Conservation (phyloP, 257 asterid genomes). For the Ligustrum vulgare region DNA sequence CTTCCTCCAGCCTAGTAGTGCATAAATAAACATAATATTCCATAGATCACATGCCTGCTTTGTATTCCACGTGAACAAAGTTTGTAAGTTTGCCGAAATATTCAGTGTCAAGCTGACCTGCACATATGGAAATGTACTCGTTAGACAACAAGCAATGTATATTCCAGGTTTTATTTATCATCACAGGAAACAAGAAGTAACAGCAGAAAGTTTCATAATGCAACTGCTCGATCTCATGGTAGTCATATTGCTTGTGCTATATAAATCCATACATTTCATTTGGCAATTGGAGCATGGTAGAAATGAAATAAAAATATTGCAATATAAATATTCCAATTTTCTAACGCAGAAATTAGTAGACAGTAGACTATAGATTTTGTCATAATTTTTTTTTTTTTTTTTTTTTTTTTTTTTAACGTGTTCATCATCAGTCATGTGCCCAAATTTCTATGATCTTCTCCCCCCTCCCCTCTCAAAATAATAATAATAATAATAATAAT, state of each 20-base stretch:
- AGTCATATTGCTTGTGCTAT: neutral
- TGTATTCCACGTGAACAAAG: constrained; percentile 45
- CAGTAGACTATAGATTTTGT: neutral
- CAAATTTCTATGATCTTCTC: neutral
- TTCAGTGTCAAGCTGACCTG: constrained; percentile 44
- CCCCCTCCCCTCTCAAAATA: neutral
- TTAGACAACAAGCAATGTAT: neutral
- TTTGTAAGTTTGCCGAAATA: constrained; percentile 39
- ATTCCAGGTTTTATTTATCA: constrained; percentile 14
- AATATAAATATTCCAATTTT: neutral
- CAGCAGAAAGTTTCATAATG: neutral
- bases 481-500: neutral
- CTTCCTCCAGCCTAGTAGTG: neutral
- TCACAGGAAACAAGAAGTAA: constrained; percentile 9
- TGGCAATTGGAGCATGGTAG: neutral
- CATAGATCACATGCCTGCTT: constrained; percentile 34
- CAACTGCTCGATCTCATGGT: neutral
- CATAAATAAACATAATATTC: constrained; percentile 1
- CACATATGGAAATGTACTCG: neutral
- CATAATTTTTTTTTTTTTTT: neutral
- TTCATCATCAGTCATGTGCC: neutral
- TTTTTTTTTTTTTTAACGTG: no score
- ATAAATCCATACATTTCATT: neutral
- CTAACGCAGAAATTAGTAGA: neutral
- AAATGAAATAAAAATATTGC: neutral